Evolutionary conservation across 2,329 filamentous ascomycete species (phyloP).

Genomic region (Fusarium protoensiforme): DNA sequence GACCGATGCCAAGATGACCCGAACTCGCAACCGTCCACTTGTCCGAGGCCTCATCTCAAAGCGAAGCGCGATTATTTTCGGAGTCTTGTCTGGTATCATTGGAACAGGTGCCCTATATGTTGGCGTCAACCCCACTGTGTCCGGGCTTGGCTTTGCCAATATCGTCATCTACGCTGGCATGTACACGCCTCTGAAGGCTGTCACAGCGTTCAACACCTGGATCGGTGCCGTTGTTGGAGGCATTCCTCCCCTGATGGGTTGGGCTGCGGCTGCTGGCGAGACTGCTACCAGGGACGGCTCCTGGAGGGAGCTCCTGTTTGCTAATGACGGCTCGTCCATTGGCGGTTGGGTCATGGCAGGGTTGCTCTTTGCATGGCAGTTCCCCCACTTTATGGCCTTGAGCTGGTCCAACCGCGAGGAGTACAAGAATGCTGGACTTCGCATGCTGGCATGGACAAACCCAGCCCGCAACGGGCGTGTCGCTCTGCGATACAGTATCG

Average conservation of each 20-base stretch:
- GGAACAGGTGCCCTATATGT: conserved; percentile 83
- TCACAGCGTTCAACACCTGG: conserved; percentile 93
- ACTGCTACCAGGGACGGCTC: conserved; percentile 79
- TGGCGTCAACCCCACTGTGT: conserved; percentile 94
- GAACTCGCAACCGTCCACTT: conserved; percentile 91
- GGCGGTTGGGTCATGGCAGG: conserved; percentile 92
- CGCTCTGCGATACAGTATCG: conserved; percentile 84
- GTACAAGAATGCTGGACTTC: conserved; percentile 77
- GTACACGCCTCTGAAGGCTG: conserved; percentile 92
- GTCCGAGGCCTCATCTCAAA: conserved; percentile 82
- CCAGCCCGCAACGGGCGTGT: conserved; percentile 87
- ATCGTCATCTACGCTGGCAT: conserved; percentile 90
- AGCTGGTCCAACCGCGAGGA: conserved; percentile 91
- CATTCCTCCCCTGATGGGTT: conserved; percentile 97
- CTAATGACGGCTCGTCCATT: conserved; percentile 66
- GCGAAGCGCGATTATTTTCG: conserved; percentile 81
- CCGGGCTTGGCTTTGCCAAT: conserved; percentile 85
- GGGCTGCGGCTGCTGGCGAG: conserved; percentile 93
- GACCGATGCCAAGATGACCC: conserved; percentile 91
- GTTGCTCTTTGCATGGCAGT: conserved; percentile 94
- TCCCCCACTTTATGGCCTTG: conserved; percentile 96
- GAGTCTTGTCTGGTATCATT: conserved; percentile 73
- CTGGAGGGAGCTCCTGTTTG: conserved; percentile 82
- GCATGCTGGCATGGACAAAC: conserved; percentile 88
- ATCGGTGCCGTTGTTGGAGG: conserved; percentile 91